These are phyloP conservation scores for Agroathelia rolfsii DNA, from an alignment of 1,284 basidiomycete species.

Conservation along the genomic window DNA sequence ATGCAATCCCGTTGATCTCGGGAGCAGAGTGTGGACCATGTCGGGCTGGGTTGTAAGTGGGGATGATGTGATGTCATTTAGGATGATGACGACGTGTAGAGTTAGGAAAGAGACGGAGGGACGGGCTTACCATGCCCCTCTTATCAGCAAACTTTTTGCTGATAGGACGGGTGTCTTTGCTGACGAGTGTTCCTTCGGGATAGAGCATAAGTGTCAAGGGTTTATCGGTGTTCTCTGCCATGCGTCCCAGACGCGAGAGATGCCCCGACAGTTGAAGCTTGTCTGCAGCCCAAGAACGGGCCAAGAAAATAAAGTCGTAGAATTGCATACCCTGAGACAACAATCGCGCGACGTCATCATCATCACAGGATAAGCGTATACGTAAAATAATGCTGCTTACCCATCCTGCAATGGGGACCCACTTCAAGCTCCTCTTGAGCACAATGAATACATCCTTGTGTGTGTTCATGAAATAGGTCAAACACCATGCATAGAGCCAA, in stretches of 20 bases:
- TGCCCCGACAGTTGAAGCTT: conserved; percentile 49
- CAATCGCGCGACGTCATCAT: background rate
- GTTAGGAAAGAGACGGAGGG: conserved; percentile 5
- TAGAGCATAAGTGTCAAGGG: conserved; percentile 82
- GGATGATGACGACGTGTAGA: conserved; percentile 6
- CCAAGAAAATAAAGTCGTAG: conserved; percentile 86
- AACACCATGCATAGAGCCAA: conserved; percentile 89
- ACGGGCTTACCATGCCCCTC: conserved; percentile 59
- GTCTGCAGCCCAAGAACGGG: conserved; percentile 82
- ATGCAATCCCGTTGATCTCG: conserved; percentile 84
- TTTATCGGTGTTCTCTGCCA: conserved; percentile 51
- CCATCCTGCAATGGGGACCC: conserved; percentile 84
- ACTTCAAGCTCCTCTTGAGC: conserved; percentile 82
- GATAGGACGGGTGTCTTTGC: conserved; percentile 70
- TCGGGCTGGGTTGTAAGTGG: conserved; percentile 53
- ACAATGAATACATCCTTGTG: conserved; percentile 76
- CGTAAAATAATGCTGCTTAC: conserved; percentile 34
- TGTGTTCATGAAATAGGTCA: conserved; percentile 68
- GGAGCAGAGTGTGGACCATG: conserved; percentile 72
- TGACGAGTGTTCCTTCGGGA: conserved; percentile 89
- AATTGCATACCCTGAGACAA: conserved; percentile 76
- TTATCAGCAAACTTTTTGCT: conserved; percentile 82
- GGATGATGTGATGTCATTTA: too few species aligned
- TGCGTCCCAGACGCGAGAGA: conserved; percentile 47
- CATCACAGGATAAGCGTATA: background rate